These are phyloP conservation scores for Sporisorium reilianum DNA, from an alignment of 1,284 basidiomycete species.

Conservation along the genomic window DNA sequence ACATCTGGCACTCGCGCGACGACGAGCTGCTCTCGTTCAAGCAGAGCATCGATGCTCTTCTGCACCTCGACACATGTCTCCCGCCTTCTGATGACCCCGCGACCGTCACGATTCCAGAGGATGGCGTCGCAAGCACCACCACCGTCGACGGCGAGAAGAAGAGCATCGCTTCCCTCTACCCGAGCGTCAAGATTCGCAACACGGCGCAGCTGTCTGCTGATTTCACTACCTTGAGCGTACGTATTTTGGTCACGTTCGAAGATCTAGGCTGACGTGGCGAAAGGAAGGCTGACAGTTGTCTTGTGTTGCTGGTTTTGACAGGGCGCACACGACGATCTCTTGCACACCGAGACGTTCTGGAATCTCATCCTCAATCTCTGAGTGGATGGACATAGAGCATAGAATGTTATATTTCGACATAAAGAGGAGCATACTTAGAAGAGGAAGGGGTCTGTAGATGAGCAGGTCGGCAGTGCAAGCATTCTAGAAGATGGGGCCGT, in stretches of 20 bases:
- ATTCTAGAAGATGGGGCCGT: conserved; percentile 25
- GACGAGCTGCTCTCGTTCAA: conserved; percentile 45
- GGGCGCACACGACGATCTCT: conserved; percentile 40
- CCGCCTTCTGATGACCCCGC: background rate
- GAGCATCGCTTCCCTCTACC: conserved; percentile 19
- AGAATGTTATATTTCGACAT: background rate
- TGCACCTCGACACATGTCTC: conserved; percentile 22
- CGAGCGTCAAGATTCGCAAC: conserved; percentile 16
- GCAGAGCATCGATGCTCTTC: conserved; percentile 37
- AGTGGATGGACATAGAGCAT: conserved; percentile 1
- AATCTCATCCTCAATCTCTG: conserved; percentile 22
- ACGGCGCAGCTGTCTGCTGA: conserved; percentile 16
- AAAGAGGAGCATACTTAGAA: background rate
- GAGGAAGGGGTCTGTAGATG: background rate
- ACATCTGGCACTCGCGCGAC: conserved; percentile 43
- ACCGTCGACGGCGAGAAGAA: conserved; percentile 28
- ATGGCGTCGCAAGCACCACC: conserved; percentile 26
- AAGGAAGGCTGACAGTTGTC: conserved; percentile 1
- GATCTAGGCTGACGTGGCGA: background rate
- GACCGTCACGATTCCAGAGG: conserved; percentile 21
- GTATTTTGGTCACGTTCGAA: background rate
- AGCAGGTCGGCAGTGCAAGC: background rate
- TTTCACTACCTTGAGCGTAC: conserved; percentile 24
- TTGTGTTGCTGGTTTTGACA: too few species aligned
- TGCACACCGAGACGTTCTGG: conserved; percentile 41